A percentile compares a stretch with the other conserved stretches of the same genome.
Conservation (phyloP, 495 filamentous ascomycete genomes). For the Cryomyces minteri region DNA sequence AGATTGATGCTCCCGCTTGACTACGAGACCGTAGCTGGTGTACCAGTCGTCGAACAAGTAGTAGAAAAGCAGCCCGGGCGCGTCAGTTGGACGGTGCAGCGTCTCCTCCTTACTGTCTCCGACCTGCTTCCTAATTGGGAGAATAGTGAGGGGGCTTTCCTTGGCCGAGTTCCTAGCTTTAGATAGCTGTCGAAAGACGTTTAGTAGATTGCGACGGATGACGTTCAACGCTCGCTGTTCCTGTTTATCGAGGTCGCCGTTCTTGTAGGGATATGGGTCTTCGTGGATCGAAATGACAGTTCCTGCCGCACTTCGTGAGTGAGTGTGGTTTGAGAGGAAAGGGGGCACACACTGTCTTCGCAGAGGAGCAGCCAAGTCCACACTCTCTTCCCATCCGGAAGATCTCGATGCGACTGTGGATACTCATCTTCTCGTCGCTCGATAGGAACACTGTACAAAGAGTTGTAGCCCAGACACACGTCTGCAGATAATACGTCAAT, state of each 20-base stretch:
- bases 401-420: slow-evolving; percentile 11
- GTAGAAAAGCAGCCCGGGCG: slow-evolving; percentile 61
- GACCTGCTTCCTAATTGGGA: slow-evolving; percentile 18
- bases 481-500: too few relatives aligned
- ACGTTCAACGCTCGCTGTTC: slow-evolving; percentile 25
- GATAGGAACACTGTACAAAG: slow-evolving; percentile 39
- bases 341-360: slow-evolving; percentile 33
- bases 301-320: slow-evolving; percentile 2
- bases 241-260: slow-evolving; percentile 16
- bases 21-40: slow-evolving; percentile 44
- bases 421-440: slow-evolving; percentile 7
- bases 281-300: slow-evolving; percentile 69
- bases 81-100: slow-evolving; percentile 27
- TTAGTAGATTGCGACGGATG: slow-evolving; percentile 48
- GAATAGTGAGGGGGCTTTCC: slow-evolving; percentile 12
- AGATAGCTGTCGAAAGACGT: slow-evolving; percentile 57
- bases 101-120: slow-evolving; percentile 19
- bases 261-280: slow-evolving; percentile 33
- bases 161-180: slow-evolving; percentile 18
- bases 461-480: slow-evolving; percentile 61
- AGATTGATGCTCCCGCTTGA: slow-evolving; percentile 41
- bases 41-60: slow-evolving; percentile 83
- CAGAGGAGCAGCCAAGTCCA: slow-evolving; percentile 80
- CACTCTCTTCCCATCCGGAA: slow-evolving; percentile 41
- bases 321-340: too few relatives aligned